Base-by-base conservation (phyloP, 768 basidiomycete genomes). In the Kwoniella dejecticola region DNA sequence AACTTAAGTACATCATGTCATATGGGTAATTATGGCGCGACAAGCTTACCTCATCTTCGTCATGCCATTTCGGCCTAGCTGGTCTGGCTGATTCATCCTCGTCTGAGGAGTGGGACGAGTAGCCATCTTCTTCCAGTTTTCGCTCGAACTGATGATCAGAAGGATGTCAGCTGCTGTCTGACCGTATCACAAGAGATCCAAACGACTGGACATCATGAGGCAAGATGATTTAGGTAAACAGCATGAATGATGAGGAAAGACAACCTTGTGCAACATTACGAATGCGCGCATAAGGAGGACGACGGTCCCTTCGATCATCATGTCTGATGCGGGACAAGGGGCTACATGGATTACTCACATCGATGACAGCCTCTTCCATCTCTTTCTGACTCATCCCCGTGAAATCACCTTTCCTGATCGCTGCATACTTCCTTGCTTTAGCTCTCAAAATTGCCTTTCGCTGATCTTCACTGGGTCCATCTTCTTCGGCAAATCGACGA, bases 381-480 rank as follows among this genome's bases (percentile, higher is more conserved):
- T 78, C 73, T 56, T 66, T 75, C 57, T 76, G 70, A 12, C 64
- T 62, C 65, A 79, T 10, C 4, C 60, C 68, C 23, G 70, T 72
- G 27, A 62, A 69, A 48, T 77, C 74, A 12, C 77, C 77, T 36
- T 64, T 58, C 26, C 61, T 44, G 41, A 79, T 38, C 30, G 65
- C 65, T n/a, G 74, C 71, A 54, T 79, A 79, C 53, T 69, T 71
- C 54, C 62, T 69, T n/a, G 77, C 76, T 52, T 79, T 79, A 0
- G 57, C 64, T 31, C 60, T 47, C 49, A 79, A 63, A 30, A 74
- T 76, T 19, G 46, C 68, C n/a, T 68, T 52, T 26, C 77, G 55
- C 46, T 74, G 69, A 30, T 71, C 67, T 38, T 74, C 74, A 26
- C 64, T 69, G 0, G 68, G 72, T 17, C 72, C 69, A 29, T 62